Evolutionary conservation across 352 stramenopile genomes (phyloP).

Genomic region (Pythium sp.): DNA sequence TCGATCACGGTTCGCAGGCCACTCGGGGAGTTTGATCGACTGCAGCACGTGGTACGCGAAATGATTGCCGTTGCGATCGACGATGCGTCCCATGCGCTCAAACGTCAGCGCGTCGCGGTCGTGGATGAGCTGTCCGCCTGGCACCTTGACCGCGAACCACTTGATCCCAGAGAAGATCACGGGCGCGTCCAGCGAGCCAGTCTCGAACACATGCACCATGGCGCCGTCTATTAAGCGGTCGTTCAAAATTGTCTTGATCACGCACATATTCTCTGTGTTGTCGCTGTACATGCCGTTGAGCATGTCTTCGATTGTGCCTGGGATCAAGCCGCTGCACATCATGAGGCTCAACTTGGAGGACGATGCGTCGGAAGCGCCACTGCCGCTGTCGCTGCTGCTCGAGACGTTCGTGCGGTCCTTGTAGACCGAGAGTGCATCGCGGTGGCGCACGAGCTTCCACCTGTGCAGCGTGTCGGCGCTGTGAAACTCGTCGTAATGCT

Average conservation of each 20-base stretch:
- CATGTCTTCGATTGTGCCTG: slow-evolving; percentile 55
- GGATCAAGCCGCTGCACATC: slow-evolving; percentile 56
- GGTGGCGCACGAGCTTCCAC: slow-evolving; percentile 59
- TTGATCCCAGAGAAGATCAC: slow-evolving; percentile 65
- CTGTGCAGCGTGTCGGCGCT: slow-evolving; percentile 26
- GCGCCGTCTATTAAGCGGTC: slow-evolving; percentile 49
- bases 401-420: slow-evolving; percentile 10
- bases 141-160: slow-evolving; percentile 56
- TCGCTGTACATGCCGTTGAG: slow-evolving; percentile 47
- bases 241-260: slow-evolving; percentile 39
- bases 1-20: slow-evolving; percentile 30
- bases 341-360: slow-evolving; percentile 38
- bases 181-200: slow-evolving; percentile 33
- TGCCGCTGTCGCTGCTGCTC: background rate
- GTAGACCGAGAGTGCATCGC: slow-evolving; percentile 61
- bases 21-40: slow-evolving; percentile 57
- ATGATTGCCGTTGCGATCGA: slow-evolving; percentile 45
- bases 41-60: slow-evolving; percentile 63
- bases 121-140: slow-evolving; percentile 35
- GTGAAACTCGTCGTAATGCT: slow-evolving; percentile 60
- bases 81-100: slow-evolving; percentile 60
- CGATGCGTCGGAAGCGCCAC: slow-evolving; percentile 3
- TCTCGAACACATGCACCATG: slow-evolving; percentile 61
- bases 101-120: slow-evolving; percentile 57
- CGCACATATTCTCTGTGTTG: slow-evolving; percentile 52